Evolutionary conservation across 2,329 filamentous ascomycete genomes (phyloP), one percentile per base, ranked within the genome.

Genomic region (Aspergillus ochraceoroseus): DNA sequence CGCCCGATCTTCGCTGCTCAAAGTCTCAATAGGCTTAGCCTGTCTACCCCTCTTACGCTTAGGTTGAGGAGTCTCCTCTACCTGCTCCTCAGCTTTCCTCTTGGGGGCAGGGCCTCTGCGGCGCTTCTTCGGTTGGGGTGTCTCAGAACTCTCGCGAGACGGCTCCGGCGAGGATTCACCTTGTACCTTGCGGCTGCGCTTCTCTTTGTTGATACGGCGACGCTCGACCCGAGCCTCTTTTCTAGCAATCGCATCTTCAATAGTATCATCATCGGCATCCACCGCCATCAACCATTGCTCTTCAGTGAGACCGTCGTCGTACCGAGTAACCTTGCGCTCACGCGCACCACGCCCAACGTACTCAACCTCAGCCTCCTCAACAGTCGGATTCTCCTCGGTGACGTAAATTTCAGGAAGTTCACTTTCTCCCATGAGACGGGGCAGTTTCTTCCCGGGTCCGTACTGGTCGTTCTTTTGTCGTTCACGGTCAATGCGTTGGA

Each of bases 221-320:
- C 82, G 86, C 47, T 87, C 86, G 51, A 88, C 87, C 38, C 85
- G 80, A 3, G 87, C 87, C 60, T 88, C 82, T 58, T 95, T 96
- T 27, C 92, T 82, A 23, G 86, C 85, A 25, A 94, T 89, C 2
- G 92, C 92, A 38, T 87, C 89, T 61, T 96, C 92, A 19, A 95
- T 88, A 0, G 80, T 83, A 61, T 98, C 92, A 1, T 98, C 92
- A 35, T 95, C 89, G 46, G 94, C 90, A 61, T 98, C 92, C 20
- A 98, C 90, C 38, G 92, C 92, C 73, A 95, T 90, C 36, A 96
- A 77, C 92, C 92, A 98, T 66, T 98, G 94, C 70, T 98, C 92
- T 68, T 98, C 94, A 0, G 92, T 96, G 19, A 98, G 79, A 37
- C 94, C 92, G 58, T 98, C 92, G 57, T 98, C 92, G 55, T 98